These are phyloP conservation scores for Fonsecaea monophora DNA, from an alignment of 2,329 filamentous ascomycete genomes.

Conservation along the genomic window DNA sequence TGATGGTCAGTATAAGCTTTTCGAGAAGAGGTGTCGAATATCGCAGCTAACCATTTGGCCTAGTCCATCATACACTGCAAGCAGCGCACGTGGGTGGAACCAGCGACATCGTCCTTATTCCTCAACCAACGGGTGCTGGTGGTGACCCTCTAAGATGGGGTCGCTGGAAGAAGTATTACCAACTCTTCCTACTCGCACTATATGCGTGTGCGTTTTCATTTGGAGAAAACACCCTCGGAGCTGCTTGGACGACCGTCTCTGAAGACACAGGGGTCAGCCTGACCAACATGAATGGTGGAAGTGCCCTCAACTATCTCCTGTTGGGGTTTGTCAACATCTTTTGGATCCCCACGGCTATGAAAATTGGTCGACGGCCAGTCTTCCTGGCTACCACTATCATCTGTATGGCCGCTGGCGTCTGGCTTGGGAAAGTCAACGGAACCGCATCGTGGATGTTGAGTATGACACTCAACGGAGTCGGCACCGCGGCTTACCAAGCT, in stretches of 20 bases:
- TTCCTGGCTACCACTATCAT: constrained; percentile 60
- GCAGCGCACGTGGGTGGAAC: constrained; percentile 39
- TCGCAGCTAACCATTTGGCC: background rate
- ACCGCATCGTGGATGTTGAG: constrained; percentile 68
- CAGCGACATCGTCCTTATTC: constrained; percentile 46
- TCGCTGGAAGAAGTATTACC: constrained; percentile 49
- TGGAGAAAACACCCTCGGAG: constrained; percentile 52
- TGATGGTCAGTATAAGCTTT: constrained; percentile 38
- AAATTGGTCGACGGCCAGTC: constrained; percentile 61
- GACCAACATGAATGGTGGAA: constrained; percentile 52
- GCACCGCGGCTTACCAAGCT: constrained; percentile 56
- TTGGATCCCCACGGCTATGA: constrained; percentile 52
- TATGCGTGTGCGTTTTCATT: constrained; percentile 53
- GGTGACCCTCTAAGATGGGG: constrained; percentile 48
- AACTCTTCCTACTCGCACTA: constrained; percentile 49
- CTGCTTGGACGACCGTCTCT: constrained; percentile 52
- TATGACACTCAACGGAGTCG: constrained; percentile 65
- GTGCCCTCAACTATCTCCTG: constrained; percentile 51
- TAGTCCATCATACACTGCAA: constrained; percentile 34
- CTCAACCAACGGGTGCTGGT: constrained; percentile 44
- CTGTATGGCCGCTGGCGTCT: constrained; percentile 61
- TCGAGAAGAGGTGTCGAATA: background rate
- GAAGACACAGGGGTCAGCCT: constrained; percentile 48
- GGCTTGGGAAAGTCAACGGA: constrained; percentile 65
- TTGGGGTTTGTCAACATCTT: constrained; percentile 52